Base-by-base conservation (phyloP, 1,139 yeast genomes). In the Saccharomyces hybrid region DNA sequence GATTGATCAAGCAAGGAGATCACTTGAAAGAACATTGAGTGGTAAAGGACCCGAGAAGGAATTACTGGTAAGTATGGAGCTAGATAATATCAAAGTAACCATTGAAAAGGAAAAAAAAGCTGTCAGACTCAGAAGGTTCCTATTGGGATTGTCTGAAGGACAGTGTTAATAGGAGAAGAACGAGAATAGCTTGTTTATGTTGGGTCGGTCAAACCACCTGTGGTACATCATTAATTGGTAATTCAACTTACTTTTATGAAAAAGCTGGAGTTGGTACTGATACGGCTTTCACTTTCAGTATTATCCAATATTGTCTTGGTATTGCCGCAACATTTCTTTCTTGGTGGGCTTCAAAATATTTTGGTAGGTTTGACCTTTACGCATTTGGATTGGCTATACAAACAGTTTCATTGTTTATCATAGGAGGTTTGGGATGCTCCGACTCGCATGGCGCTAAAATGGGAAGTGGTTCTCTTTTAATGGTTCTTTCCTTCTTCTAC, bases 301-400 rank as follows among this genome's bases (percentile, higher is more conserved):
- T 77, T 53, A 71, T 76, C 48, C 78, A 74, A 54, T 76, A 77
- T 59, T 69, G 72, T 53, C 69, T 59, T 29, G 69, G 71, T 21
- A 31, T 31, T 12, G 81, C 19, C 74, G 81, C 65, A 73, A 80
- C 54, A 62, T 68, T 52, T 81, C 78, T 59, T 72, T 78, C 85
- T 0, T 80, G 86, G 82, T 67, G 78, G 58, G 63, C 75, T n/a
- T 70, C 81, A 7, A 70, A 70, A 52, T 73, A 68, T 51, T 61
- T 75, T 28, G 86, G 86, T 38, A 71, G 86, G 63, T 75, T 78
- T 60, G 67, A 73, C 4, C 71, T 81, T 52, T 80, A 73, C 64
- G 71, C 77, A 51, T 61, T 67, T 11, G 84, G 84, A 5, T 70
- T 78, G 54, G 56, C 65, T 44, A 56, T 66, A 4, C 72, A 76